A percentile compares a stretch with the other conserved stretches of the same genome.
Conservation (phyloP, 257 asterid species). For the Cordia subcordata region DNA sequence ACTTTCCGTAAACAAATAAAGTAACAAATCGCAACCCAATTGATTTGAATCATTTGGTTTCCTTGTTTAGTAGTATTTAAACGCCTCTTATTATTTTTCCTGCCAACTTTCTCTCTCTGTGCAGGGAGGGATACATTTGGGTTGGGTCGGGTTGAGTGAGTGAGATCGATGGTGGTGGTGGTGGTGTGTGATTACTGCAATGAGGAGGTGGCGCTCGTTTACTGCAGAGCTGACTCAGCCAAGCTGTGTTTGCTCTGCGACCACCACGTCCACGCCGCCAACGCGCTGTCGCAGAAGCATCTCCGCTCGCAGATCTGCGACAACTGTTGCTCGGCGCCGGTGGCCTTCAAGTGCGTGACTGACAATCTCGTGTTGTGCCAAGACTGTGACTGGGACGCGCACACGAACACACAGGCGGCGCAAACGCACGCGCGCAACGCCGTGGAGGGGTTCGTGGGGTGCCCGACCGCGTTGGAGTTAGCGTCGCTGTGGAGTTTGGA, state of each 20-base stretch:
- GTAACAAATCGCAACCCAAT: neutral
- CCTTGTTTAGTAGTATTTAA: neutral
- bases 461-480: slow-evolving; percentile 65
- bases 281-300: slow-evolving; percentile 59
- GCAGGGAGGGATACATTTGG: neutral
- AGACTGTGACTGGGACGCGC: slow-evolving; percentile 46
- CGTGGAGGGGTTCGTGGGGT: slow-evolving; percentile 53
- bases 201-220: neutral
- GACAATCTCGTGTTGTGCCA: slow-evolving; percentile 64
- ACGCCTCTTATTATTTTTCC: no score
- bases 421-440: slow-evolving; percentile 32
- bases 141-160: no score
- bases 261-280: slow-evolving; percentile 65
- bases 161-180: no score
- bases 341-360: slow-evolving; percentile 37
- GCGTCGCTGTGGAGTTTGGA: slow-evolving; percentile 45
- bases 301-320: slow-evolving; percentile 57
- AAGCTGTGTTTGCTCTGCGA: slow-evolving; percentile 65
- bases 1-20: neutral
- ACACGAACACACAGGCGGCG: slow-evolving; percentile 22
- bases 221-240: slow-evolving; percentile 20
- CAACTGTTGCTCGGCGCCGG: slow-evolving; percentile 46
- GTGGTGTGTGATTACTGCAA: slow-evolving; percentile 1
- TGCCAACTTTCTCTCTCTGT: no score
- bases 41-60: neutral